Evolutionary conservation across 2,329 filamentous ascomycete genomes (phyloP).

Genomic region (Coniochaeta ligniaria): DNA sequence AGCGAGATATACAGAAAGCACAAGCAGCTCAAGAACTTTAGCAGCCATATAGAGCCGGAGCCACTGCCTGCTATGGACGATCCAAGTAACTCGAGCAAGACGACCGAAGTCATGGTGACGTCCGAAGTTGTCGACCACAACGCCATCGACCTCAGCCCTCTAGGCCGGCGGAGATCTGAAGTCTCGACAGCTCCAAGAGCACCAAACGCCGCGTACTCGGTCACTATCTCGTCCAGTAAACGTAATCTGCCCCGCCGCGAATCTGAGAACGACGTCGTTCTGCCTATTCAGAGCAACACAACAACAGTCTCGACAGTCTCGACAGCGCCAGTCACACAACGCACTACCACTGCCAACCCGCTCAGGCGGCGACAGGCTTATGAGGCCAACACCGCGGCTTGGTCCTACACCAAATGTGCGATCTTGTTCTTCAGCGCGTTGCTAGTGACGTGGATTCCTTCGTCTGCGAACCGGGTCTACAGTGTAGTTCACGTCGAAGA

Average conservation of each 20-base stretch:
- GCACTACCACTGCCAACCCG: conserved; percentile 16
- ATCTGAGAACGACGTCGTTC: conserved; percentile 16
- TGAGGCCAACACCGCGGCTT: conserved; percentile 56
- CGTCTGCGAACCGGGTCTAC: conserved; percentile 70
- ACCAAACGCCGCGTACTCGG: conserved; percentile 33
- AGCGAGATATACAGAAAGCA: conserved; percentile 61
- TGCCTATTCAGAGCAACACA: conserved; percentile 19
- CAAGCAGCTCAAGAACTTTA: conserved; percentile 50
- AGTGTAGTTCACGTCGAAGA: conserved; percentile 48
- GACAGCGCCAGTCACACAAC: conserved; percentile 7
- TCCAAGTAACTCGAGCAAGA: conserved; percentile 42
- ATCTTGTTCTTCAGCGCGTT: conserved; percentile 66
- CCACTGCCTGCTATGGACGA: conserved; percentile 31
- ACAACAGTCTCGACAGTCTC: no score
- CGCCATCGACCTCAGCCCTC: conserved; percentile 24
- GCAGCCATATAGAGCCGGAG: conserved; percentile 36
- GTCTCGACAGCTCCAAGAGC: conserved; percentile 4
- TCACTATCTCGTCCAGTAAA: conserved; percentile 38
- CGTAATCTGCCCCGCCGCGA: conserved; percentile 11
- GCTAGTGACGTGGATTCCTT: conserved; percentile 69
- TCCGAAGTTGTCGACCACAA: conserved; percentile 34
- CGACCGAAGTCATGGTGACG: conserved; percentile 59
- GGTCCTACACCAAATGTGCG: conserved; percentile 64
- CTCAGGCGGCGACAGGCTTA: conserved; percentile 28
- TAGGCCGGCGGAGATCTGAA: conserved; percentile 18